These are phyloP conservation scores for Exutisphaerella laricina DNA, from an alignment of 2,329 filamentous ascomycete genomes.

Conservation along the genomic window DNA sequence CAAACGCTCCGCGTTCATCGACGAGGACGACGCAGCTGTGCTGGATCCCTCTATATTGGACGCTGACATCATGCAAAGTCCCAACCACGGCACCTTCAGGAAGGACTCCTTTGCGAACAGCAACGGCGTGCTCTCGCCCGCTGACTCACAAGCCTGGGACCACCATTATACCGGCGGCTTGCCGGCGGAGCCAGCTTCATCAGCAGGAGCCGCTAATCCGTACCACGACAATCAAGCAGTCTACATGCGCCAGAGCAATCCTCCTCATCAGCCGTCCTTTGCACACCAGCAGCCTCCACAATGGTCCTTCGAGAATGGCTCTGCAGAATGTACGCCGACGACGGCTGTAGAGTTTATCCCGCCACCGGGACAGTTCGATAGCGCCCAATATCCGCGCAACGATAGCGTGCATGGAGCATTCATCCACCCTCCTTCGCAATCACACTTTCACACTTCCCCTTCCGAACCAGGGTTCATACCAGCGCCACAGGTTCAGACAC, in stretches of 20 bases:
- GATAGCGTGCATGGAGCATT: slow-evolving; percentile 35
- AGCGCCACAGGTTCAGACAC: slow-evolving; percentile 49
- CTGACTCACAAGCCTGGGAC: slow-evolving; percentile 30
- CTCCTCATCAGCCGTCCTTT: slow-evolving; percentile 59
- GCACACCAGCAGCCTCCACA: slow-evolving; percentile 44
- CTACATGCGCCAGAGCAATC: slow-evolving; percentile 20
- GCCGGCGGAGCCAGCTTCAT: slow-evolving; percentile 20
- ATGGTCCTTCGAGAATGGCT: slow-evolving; percentile 60
- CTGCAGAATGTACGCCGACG: slow-evolving; percentile 68
- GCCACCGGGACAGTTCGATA: slow-evolving; percentile 40
- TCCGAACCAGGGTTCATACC: slow-evolving; percentile 39
- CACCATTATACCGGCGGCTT: slow-evolving; percentile 22
- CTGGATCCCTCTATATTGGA: slow-evolving; percentile 29
- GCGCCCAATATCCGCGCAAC: slow-evolving; percentile 21
- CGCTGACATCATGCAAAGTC: slow-evolving; percentile 32
- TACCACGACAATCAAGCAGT: slow-evolving; percentile 22
- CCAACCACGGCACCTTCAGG: slow-evolving; percentile 22
- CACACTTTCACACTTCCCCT: slow-evolving; percentile 35
- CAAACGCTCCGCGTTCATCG: slow-evolving; percentile 26
- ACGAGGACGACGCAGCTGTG: slow-evolving; percentile 26
- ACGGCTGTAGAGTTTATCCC: slow-evolving; percentile 61
- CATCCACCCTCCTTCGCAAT: slow-evolving; percentile 36
- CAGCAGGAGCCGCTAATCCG: slow-evolving; percentile 18
- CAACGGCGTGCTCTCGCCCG: slow-evolving; percentile 30
- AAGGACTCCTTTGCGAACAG: slow-evolving; percentile 33